phyloP scores from a whole-genome alignment of 2,329 filamentous ascomycete genomes.

The Neospermospora avenae region DNA sequence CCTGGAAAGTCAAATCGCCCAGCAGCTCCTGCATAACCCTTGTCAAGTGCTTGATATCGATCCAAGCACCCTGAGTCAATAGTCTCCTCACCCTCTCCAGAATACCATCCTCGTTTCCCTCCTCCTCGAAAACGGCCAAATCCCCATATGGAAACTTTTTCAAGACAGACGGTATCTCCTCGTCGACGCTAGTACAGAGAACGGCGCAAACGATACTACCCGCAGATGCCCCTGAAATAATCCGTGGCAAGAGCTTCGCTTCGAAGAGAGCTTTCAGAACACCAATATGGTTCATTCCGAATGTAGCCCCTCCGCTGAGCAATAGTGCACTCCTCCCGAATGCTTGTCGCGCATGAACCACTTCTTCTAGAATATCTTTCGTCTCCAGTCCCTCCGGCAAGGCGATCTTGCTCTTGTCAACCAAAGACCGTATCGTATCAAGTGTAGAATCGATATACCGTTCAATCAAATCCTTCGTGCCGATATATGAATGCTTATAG shows the following conservation, averaged over 20 bases:
- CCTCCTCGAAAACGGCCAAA: slow-evolving; percentile 60
- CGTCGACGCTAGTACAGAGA: slow-evolving; percentile 60
- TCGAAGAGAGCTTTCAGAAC: slow-evolving; percentile 66
- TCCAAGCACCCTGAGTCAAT: slow-evolving; percentile 77
- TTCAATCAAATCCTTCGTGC: slow-evolving; percentile 85
- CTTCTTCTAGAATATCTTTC: slow-evolving; percentile 52
- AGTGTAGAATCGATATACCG: slow-evolving; percentile 78
- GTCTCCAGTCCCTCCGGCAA: slow-evolving; percentile 52
- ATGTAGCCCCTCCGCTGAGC: slow-evolving; percentile 66
- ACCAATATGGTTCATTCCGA: slow-evolving; percentile 71
- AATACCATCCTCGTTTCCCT: slow-evolving; percentile 57
- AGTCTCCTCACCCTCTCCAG: slow-evolving; percentile 68
- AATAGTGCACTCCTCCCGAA: slow-evolving; percentile 65
- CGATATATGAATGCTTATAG: slow-evolving; percentile 80
- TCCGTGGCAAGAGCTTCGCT: slow-evolving; percentile 58
- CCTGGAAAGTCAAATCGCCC: slow-evolving; percentile 90
- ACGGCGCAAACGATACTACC: slow-evolving; percentile 68
- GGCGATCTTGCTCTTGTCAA: slow-evolving; percentile 54
- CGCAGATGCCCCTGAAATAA: slow-evolving; percentile 66
- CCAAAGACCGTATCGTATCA: slow-evolving; percentile 67
- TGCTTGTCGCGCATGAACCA: slow-evolving; percentile 58
- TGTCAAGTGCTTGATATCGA: slow-evolving; percentile 78
- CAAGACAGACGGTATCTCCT: slow-evolving; percentile 57
- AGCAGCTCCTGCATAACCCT: slow-evolving; percentile 78
- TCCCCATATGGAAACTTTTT: slow-evolving; percentile 59